Evolutionary conservation across 768 basidiomycete genomes (phyloP).

Genomic region (Sutorius australiensis): DNA sequence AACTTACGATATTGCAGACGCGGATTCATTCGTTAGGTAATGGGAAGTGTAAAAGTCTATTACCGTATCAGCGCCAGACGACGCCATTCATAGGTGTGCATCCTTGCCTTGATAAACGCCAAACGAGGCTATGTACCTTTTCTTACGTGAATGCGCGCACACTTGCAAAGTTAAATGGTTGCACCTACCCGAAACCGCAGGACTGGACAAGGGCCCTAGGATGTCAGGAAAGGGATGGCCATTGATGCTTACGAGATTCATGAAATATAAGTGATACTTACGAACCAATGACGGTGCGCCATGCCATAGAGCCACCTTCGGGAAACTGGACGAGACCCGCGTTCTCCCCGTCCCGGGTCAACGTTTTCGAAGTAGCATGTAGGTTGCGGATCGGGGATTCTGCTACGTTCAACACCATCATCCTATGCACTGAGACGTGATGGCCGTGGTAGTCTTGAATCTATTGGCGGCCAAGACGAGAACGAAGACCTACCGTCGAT

Average conservation of each 20-base stretch:
- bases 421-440: no score
- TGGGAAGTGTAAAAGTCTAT: constrained; percentile 38
- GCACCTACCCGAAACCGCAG: constrained; percentile 32
- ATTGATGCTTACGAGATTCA: not conserved
- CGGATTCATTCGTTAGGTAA: constrained; percentile 33
- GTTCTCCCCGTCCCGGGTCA: not conserved
- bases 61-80: not conserved
- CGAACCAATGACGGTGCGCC: constrained; percentile 26
- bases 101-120: constrained; percentile 40
- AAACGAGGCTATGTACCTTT: constrained; percentile 34
- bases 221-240: not conserved
- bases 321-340: constrained; percentile 18
- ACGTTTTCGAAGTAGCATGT: constrained; percentile 2
- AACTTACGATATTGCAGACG: constrained; percentile 38
- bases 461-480: no score
- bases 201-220: constrained; percentile 31
- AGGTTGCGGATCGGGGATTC: not conserved
- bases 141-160: not conserved
- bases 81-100: not conserved
- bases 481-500: no score
- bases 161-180: not conserved
- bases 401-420: no score
- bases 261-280: constrained; percentile 3
- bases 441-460: no score
- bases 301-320: constrained; percentile 28